phyloP scores from a whole-genome alignment of 2,329 filamentous ascomycete genomes.

The Hypocrella siamensis region DNA sequence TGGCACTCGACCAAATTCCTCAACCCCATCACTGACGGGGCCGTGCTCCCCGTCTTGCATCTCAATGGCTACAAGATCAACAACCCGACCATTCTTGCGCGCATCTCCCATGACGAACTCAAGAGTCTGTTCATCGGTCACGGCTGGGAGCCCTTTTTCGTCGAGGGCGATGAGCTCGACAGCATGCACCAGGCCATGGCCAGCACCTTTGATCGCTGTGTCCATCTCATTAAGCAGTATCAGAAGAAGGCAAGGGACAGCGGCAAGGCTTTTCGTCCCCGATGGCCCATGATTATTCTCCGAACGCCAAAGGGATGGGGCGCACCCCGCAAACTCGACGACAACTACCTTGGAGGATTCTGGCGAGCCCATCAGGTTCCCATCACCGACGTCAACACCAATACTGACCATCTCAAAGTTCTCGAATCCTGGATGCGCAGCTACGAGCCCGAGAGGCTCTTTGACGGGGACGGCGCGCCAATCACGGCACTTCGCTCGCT shows the following conservation, averaged over 20 bases:
- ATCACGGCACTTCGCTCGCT: slow-evolving; percentile 46
- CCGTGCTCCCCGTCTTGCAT: slow-evolving; percentile 62
- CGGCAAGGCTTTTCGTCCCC: slow-evolving; percentile 52
- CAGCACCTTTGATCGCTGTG: slow-evolving; percentile 55
- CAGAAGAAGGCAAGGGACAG: slow-evolving; percentile 59
- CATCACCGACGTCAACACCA: slow-evolving; percentile 52
- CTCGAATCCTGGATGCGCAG: slow-evolving; percentile 65
- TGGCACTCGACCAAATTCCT: slow-evolving; percentile 78
- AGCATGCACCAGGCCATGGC: slow-evolving; percentile 76
- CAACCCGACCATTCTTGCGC: slow-evolving; percentile 58
- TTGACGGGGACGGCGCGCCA: slow-evolving; percentile 47
- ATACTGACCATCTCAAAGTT: slow-evolving; percentile 47
- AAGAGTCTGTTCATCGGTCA: slow-evolving; percentile 55
- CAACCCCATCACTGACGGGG: slow-evolving; percentile 63
- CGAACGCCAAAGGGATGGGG: slow-evolving; percentile 72
- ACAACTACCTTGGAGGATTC: slow-evolving; percentile 58
- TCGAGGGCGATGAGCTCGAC: slow-evolving; percentile 58
- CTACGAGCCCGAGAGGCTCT: slow-evolving; percentile 60
- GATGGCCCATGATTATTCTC: slow-evolving; percentile 68
- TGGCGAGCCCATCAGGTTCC: slow-evolving; percentile 70
- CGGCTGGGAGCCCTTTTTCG: slow-evolving; percentile 67
- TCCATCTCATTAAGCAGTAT: slow-evolving; percentile 50
- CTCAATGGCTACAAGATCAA: slow-evolving; percentile 80
- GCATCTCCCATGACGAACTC: slow-evolving; percentile 60
- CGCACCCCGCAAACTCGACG: slow-evolving; percentile 54